phyloP scores from a whole-genome alignment of 345 rosid genomes.

The Cardamine occulta region DNA sequence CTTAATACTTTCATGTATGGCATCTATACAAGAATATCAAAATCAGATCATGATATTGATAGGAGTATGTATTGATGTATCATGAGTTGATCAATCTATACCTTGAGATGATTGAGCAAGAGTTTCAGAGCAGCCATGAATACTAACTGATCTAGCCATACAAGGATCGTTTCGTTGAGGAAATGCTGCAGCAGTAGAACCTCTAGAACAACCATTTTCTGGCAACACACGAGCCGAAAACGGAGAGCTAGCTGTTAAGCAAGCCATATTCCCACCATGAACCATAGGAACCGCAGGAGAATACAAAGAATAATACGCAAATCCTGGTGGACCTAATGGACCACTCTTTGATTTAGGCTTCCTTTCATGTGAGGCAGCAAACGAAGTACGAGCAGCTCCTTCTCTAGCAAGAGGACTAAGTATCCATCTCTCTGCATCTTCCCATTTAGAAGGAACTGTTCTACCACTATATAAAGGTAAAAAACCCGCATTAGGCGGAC shows the following conservation, averaged over 20 bases:
- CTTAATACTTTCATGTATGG: constrained; percentile 50
- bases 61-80: not conserved
- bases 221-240: constrained; percentile 72
- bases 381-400: constrained; percentile 54
- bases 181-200: constrained; percentile 52
- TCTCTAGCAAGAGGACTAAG: constrained; percentile 86
- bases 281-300: constrained; percentile 75
- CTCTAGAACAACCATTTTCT: constrained; percentile 52
- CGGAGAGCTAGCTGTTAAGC: constrained; percentile 66
- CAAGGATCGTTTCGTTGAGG: constrained; percentile 58
- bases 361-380: constrained; percentile 55
- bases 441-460: constrained; percentile 97
- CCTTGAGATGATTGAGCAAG: constrained; percentile 57
- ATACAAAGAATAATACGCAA: constrained; percentile 68
- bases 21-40: constrained; percentile 47
- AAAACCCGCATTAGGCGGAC: constrained; percentile 54
- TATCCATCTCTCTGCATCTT: constrained; percentile 99
- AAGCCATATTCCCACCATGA: constrained; percentile 57
- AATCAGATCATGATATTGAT: not conserved
- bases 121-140: constrained; percentile 87
- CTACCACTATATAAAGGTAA: constrained; percentile 73
- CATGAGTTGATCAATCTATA: constrained; percentile 26
- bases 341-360: constrained; percentile 97
- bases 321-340: constrained; percentile 93
- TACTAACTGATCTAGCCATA: constrained; percentile 90